Conservation (phyloP, 2,329 filamentous ascomycete species). For the Colletotrichum somersetense region DNA sequence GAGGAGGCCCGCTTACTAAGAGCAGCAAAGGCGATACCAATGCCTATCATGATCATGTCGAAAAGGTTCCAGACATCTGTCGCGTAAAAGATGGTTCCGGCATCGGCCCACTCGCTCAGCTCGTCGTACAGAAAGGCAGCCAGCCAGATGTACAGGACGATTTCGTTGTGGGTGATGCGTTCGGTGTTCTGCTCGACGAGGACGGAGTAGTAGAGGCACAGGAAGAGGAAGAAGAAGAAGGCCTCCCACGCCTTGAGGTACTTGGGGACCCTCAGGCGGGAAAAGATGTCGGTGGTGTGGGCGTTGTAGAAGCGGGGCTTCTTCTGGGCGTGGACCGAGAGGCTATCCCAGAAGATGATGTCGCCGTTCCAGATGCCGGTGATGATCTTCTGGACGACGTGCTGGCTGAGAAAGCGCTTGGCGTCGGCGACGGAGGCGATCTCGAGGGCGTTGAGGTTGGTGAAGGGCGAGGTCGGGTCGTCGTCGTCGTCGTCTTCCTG, state of each 20-base stretch:
- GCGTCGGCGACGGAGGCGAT: slow-evolving; percentile 85
- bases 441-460: slow-evolving; percentile 86
- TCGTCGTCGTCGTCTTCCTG: slow-evolving; percentile 61
- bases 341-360: slow-evolving; percentile 86
- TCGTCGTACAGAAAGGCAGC: slow-evolving; percentile 90
- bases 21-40: slow-evolving; percentile 77
- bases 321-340: slow-evolving; percentile 81
- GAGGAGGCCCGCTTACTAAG: slow-evolving; percentile 68
- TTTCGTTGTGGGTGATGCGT: slow-evolving; percentile 76
- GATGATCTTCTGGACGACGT: slow-evolving; percentile 84
- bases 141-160: slow-evolving; percentile 86
- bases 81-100: slow-evolving; percentile 87
- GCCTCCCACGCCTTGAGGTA: slow-evolving; percentile 90
- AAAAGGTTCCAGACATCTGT: slow-evolving; percentile 86
- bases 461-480: slow-evolving; percentile 79
- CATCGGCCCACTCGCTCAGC: slow-evolving; percentile 85
- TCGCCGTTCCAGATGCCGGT: slow-evolving; percentile 88
- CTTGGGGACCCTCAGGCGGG: slow-evolving; percentile 80
- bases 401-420: slow-evolving; percentile 87
- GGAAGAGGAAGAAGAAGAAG: slow-evolving; percentile 81
- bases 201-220: slow-evolving; percentile 88
- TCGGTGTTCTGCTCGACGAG: slow-evolving; percentile 78
- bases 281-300: slow-evolving; percentile 77
- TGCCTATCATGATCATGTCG: slow-evolving; percentile 79
- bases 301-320: slow-evolving; percentile 81